phyloP scores from a whole-genome alignment of 192 early-diverging fungal species.

The Coemansia sp. region DNA sequence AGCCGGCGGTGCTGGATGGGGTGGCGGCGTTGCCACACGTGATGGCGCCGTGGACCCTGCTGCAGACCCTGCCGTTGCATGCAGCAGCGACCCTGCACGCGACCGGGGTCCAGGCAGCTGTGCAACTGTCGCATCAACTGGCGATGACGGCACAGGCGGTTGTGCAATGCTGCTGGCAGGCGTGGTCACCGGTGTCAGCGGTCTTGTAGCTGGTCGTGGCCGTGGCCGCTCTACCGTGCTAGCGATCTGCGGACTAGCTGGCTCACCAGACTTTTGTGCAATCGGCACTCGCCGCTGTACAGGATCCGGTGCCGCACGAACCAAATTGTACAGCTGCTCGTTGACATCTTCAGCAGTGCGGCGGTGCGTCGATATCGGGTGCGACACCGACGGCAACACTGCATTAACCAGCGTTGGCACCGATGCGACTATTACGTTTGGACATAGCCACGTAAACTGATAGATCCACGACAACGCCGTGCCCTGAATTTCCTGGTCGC shows the following conservation, averaged over 20 bases:
- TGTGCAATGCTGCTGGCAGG: not conserved
- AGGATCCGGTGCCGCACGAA: slow-evolving; percentile 60
- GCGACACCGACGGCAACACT: slow-evolving; percentile 83
- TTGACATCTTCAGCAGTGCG: slow-evolving; percentile 83
- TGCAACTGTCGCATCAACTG: not conserved
- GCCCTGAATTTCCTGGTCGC: slow-evolving; percentile 87
- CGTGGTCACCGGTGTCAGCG: slow-evolving; percentile 20
- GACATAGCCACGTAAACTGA: slow-evolving; percentile 81
- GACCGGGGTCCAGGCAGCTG: slow-evolving; percentile 9
- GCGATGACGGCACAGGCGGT: not conserved
- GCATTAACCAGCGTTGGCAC: slow-evolving; percentile 79
- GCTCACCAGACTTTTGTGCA: not conserved
- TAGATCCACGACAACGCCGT: slow-evolving; percentile 91
- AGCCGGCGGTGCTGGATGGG: not conserved
- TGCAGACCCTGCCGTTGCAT: slow-evolving; percentile 11
- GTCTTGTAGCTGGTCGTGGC: slow-evolving; percentile 5
- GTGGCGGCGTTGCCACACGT: slow-evolving; percentile 17
- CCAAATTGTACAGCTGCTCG: slow-evolving; percentile 70
- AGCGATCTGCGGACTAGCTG: not conserved
- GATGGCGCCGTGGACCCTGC: slow-evolving; percentile 37
- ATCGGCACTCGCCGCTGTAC: not conserved
- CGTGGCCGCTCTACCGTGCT: not conserved
- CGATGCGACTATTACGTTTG: slow-evolving; percentile 78
- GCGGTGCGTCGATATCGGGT: slow-evolving; percentile 65
- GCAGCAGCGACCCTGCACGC: slow-evolving; percentile 32